phyloP scores from a whole-genome alignment of 352 stramenopile species.

The Phytophthora foliorum region DNA sequence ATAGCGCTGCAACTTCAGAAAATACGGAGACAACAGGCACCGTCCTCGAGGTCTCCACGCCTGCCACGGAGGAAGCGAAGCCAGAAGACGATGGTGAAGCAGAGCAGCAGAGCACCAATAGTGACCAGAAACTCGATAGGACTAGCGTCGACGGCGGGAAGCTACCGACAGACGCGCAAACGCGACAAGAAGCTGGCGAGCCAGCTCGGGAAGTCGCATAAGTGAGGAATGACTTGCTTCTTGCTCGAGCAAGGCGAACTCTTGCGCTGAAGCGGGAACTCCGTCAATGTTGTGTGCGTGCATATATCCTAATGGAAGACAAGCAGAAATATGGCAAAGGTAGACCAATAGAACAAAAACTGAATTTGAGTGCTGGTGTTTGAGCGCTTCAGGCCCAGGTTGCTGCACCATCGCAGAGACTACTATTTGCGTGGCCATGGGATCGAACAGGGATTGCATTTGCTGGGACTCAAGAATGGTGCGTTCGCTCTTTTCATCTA shows the following conservation, averaged over 20 bases:
- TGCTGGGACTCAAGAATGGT: constrained; percentile 20
- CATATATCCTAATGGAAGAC: constrained; percentile 30
- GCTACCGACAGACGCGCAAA: constrained; percentile 27
- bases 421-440: constrained; percentile 31
- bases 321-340: constrained; percentile 32
- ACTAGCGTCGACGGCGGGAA: constrained; percentile 32
- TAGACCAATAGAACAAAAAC: constrained; percentile 32
- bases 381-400: background rate
- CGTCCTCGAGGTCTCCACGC: constrained; percentile 18
- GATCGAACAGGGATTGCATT: constrained; percentile 12
- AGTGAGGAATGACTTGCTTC: constrained; percentile 8
- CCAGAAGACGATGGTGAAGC: constrained; percentile 24
- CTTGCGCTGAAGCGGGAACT: constrained; percentile 17
- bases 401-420: constrained; percentile 12
- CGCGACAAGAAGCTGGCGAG: constrained; percentile 56
- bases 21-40: constrained; percentile 6
- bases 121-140: constrained; percentile 31
- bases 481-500: no score
- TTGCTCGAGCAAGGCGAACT: constrained; percentile 1
- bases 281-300: constrained; percentile 32
- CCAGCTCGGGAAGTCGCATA: constrained; percentile 56
- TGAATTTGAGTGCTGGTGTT: constrained; percentile 17
- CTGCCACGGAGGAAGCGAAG: constrained; percentile 21
- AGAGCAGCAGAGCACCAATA: constrained; percentile 23
- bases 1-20: constrained; percentile 3